Conservation (phyloP, 352 stramenopile species). For the Halophytophthora polymorphica region DNA sequence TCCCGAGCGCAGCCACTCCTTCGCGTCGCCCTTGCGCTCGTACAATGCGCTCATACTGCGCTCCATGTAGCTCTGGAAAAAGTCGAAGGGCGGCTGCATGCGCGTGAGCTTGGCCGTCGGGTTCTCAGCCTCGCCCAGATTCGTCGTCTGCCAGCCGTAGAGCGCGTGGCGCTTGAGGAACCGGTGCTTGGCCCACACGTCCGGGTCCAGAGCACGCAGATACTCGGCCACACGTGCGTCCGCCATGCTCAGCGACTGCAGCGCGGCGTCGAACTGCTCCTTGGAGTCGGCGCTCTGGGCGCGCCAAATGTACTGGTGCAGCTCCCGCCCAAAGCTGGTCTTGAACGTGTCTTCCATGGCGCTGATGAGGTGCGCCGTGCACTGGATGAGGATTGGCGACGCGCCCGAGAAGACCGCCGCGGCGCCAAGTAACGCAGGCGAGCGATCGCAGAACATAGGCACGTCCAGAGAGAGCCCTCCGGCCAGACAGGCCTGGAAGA, state of each 20-base stretch:
- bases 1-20: slow-evolving; percentile 21
- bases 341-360: slow-evolving; percentile 31
- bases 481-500: slow-evolving; percentile 33
- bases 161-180: slow-evolving; percentile 32
- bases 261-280: slow-evolving; percentile 26
- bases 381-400: slow-evolving; percentile 40
- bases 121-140: slow-evolving; percentile 19
- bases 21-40: slow-evolving; percentile 32
- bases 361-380: slow-evolving; percentile 26
- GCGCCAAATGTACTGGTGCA: slow-evolving; percentile 20
- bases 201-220: slow-evolving; percentile 20
- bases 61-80: slow-evolving; percentile 50
- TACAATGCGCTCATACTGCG: slow-evolving; percentile 39
- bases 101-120: slow-evolving; percentile 13
- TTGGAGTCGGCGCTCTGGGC: slow-evolving; percentile 30
- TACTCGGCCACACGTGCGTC: slow-evolving; percentile 19
- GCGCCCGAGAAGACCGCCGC: slow-evolving; percentile 25
- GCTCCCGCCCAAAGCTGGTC: slow-evolving; percentile 16
- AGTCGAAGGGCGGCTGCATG: slow-evolving; percentile 34
- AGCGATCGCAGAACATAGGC: slow-evolving; percentile 38
- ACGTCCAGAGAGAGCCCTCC: slow-evolving; percentile 27
- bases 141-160: slow-evolving; percentile 38
- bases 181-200: slow-evolving; percentile 40
- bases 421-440: slow-evolving; percentile 19
- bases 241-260: slow-evolving; percentile 15